phyloP scores from a whole-genome alignment of 1,284 basidiomycete genomes.

The Apiotrichum porosum region DNA sequence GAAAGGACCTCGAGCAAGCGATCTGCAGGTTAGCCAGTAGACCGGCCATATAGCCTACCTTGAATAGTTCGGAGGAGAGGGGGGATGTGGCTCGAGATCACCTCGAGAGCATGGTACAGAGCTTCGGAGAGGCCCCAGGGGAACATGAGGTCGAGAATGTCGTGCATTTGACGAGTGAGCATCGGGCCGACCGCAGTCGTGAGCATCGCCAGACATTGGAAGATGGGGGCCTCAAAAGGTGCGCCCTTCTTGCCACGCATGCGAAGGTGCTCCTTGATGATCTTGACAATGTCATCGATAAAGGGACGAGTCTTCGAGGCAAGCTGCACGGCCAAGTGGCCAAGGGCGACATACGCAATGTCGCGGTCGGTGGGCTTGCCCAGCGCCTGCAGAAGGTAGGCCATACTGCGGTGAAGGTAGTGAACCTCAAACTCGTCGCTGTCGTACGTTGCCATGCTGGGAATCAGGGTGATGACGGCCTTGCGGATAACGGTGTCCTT shows the following conservation, averaged over 20 bases:
- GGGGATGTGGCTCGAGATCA: conserved; percentile 83
- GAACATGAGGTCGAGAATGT: conserved; percentile 95
- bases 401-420: conserved; percentile 88
- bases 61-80: conserved; percentile 89
- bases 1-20: conserved; percentile 80
- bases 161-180: conserved; percentile 90
- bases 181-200: conserved; percentile 93
- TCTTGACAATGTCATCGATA: conserved; percentile 83
- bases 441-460: conserved; percentile 89
- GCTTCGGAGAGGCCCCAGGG: conserved; percentile 89
- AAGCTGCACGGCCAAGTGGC: conserved; percentile 87
- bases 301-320: conserved; percentile 94
- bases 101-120: conserved; percentile 75
- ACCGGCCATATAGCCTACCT: conserved; percentile 52
- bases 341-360: conserved; percentile 93
- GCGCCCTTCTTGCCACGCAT: conserved; percentile 87
- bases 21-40: conserved; percentile 53
- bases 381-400: conserved; percentile 77
- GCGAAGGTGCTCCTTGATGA: conserved; percentile 83
- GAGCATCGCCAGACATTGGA: conserved; percentile 96
- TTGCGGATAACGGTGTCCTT: conserved; percentile 81
- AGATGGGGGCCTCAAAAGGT: conserved; percentile 89
- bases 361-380: conserved; percentile 85
- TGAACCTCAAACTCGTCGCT: conserved; percentile 83
- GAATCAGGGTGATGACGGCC: conserved; percentile 90